phyloP scores from a whole-genome alignment of 2,329 filamentous ascomycete genomes.

The Verticillium isaacii region DNA sequence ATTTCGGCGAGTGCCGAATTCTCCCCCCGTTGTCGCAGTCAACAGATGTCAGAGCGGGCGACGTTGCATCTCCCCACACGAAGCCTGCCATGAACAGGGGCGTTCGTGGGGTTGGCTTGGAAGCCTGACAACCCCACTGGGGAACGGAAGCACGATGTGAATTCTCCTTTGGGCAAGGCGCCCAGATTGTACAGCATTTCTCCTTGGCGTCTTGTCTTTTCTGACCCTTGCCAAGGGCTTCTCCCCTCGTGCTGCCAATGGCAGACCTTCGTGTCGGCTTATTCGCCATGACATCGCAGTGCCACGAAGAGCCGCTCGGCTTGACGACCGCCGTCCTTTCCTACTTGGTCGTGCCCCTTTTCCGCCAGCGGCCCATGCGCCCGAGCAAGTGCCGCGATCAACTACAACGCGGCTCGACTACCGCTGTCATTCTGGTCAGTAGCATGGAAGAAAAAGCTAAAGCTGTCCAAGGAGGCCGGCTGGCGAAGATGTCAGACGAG shows the following conservation, averaged over 20 bases:
- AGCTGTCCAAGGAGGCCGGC: too few species aligned
- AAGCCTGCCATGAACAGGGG: background rate
- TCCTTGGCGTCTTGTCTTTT: conserved; percentile 6
- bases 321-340: background rate
- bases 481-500: too few species aligned
- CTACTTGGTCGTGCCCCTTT: background rate
- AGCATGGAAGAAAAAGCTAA: background rate
- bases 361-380: background rate
- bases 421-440: background rate
- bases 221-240: conserved; percentile 2
- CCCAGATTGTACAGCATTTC: background rate
- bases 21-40: background rate
- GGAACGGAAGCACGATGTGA: background rate
- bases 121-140: background rate
- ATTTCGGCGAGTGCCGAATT: background rate
- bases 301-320: background rate
- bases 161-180: background rate
- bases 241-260: background rate
- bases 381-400: background rate
- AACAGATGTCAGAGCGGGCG: background rate
- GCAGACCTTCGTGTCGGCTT: background rate
- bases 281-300: background rate
- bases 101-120: background rate
- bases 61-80: background rate
- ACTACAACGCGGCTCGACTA: background rate